These are phyloP conservation scores for Alternaria hordeiaustralica DNA, from an alignment of 2,329 filamentous ascomycete species.

Conservation along the genomic window DNA sequence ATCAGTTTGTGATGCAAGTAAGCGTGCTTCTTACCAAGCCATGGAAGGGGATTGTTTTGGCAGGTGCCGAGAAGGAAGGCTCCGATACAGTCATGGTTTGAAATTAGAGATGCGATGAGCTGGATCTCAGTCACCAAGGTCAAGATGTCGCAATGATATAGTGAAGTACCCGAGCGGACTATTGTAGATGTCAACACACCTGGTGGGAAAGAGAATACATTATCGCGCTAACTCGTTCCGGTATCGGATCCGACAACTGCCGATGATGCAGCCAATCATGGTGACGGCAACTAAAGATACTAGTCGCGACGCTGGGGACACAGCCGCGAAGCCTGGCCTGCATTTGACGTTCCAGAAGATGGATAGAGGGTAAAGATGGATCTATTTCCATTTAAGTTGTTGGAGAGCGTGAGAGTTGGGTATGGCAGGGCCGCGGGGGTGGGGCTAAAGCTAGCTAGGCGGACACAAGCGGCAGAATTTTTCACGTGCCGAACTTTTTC, in stretches of 20 bases:
- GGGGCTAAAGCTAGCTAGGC: constrained; percentile 7
- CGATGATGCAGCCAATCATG: constrained; percentile 21
- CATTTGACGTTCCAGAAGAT: not conserved
- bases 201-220: constrained; percentile 4
- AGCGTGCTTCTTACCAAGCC: constrained; percentile 47
- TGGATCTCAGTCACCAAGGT: not conserved
- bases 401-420: not conserved
- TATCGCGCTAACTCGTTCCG: constrained; percentile 13
- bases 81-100: constrained; percentile 42
- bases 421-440: constrained; percentile 8
- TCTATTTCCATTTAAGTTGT: not conserved
- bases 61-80: constrained; percentile 50
- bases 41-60: constrained; percentile 50
- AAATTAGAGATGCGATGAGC: not conserved
- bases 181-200: not conserved
- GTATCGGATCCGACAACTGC: constrained; percentile 21
- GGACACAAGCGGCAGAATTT: constrained; percentile 9
- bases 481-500: constrained; percentile 20
- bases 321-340: not conserved
- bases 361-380: not conserved
- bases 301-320: not conserved
- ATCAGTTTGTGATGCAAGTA: not conserved
- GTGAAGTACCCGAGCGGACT: not conserved
- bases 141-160: not conserved
- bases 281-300: not conserved